phyloP scores from a whole-genome alignment of 768 basidiomycete genomes.

The Piloderma croceum region DNA sequence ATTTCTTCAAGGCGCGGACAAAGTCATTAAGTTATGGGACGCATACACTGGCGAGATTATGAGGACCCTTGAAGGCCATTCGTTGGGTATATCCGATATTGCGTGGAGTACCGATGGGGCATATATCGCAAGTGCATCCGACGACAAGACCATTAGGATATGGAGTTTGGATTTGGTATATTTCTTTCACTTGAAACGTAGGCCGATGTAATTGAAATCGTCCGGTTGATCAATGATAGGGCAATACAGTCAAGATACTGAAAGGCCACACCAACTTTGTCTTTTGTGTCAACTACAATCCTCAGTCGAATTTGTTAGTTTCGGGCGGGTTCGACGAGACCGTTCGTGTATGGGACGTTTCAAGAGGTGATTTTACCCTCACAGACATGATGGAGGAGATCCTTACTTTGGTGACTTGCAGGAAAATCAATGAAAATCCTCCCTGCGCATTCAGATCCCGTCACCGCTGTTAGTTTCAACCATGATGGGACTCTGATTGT shows the following conservation, averaged over 20 bases:
- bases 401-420: slow-evolving; percentile 23
- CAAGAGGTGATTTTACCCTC: slow-evolving; percentile 52
- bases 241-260: slow-evolving; percentile 57
- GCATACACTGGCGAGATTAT: slow-evolving; percentile 65
- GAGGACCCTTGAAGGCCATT: slow-evolving; percentile 68
- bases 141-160: slow-evolving; percentile 84
- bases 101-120: slow-evolving; percentile 83
- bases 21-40: slow-evolving; percentile 78
- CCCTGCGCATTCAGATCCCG: slow-evolving; percentile 96
- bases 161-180: slow-evolving; percentile 72
- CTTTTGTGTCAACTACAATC: slow-evolving; percentile 90
- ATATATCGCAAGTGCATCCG: slow-evolving; percentile 86
- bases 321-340: slow-evolving; percentile 96
- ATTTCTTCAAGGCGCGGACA: slow-evolving; percentile 87
- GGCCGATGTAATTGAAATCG: too few species aligned
- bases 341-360: slow-evolving; percentile 94
- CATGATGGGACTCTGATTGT: slow-evolving; percentile 92
- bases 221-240: too few species aligned
- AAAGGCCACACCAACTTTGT: slow-evolving; percentile 91
- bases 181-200: too few species aligned
- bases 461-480: slow-evolving; percentile 91
- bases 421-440: slow-evolving; percentile 82
- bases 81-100: slow-evolving; percentile 82
- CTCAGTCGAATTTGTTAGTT: slow-evolving; percentile 82
- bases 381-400: not conserved